Evolutionary conservation across 306 rosid genomes (phyloP).

Genomic region (Lathyrus sativus): DNA sequence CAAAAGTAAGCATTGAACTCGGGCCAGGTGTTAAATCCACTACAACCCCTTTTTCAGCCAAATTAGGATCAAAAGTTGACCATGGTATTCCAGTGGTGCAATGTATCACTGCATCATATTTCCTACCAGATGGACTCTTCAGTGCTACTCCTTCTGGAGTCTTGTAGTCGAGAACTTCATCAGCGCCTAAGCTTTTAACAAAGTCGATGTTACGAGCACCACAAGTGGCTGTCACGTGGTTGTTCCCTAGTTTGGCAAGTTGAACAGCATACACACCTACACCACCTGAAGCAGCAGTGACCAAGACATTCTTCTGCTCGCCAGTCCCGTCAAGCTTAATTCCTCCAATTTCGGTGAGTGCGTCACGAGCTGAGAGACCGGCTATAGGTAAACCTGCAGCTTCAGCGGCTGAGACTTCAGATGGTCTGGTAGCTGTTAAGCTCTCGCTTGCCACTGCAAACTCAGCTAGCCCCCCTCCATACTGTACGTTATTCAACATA

Average conservation of each 20-base stretch:
- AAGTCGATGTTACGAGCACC: constrained; percentile 64
- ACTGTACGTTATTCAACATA: constrained; percentile 47
- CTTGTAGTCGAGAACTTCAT: constrained; percentile 73
- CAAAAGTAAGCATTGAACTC: constrained; percentile 33
- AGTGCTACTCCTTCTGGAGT: constrained; percentile 62
- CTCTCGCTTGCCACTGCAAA: constrained; percentile 49
- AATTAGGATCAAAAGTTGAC: constrained; percentile 62
- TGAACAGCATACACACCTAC: constrained; percentile 68
- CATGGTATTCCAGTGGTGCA: constrained; percentile 59
- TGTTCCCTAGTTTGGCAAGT: constrained; percentile 64
- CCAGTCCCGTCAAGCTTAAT: constrained; percentile 66
- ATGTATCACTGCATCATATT: constrained; percentile 61
- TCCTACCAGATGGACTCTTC: constrained; percentile 65
- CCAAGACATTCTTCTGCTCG: constrained; percentile 49
- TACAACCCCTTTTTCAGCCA: constrained; percentile 54
- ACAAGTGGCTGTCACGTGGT: constrained; percentile 68
- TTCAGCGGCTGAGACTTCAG: constrained; percentile 62
- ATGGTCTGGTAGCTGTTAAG: constrained; percentile 55
- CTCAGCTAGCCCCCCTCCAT: constrained; percentile 74
- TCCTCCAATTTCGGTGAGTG: constrained; percentile 57
- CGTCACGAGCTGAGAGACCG: constrained; percentile 66
- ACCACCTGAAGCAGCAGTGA: constrained; percentile 66
- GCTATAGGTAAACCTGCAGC: constrained; percentile 62
- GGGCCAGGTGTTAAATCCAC: constrained; percentile 54
- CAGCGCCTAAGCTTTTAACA: constrained; percentile 64